Evolutionary conservation across 2,329 filamentous ascomycete species (phyloP), one percentile per base, ranked within the genome.

Genomic region (Alternaria postmessia): DNA sequence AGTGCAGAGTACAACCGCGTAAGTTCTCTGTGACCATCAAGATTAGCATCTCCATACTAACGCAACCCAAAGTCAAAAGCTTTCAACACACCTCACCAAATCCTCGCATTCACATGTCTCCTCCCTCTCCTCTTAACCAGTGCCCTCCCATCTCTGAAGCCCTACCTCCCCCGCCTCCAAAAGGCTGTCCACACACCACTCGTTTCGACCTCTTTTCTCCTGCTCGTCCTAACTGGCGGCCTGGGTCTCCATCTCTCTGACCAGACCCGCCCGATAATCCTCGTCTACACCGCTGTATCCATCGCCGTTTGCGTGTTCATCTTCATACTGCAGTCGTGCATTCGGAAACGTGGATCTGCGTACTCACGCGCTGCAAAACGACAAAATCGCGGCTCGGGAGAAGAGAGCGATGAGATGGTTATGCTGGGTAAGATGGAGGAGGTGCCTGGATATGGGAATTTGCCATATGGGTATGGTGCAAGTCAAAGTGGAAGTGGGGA

Each of bases 41-140:
- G 43, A 7, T 36, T 8, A 1, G n/a, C 5, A 28, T 22, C 7
- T 6, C 32, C 28, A 36, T 52, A 47, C 53, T 59, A 42, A 55
- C 28, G 51, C 0, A 7, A 3, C 12, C 24, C 36, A 41, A 65
- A 82, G 75, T 81, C 80, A 41, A 79, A 79, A 58, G 54, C 69
- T 56, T 83, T 79, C 75, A 76, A 66, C 61, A 78, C 82, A 8
- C 69, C 79, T 4, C 83, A 85, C 69, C 83, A 85, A 62, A 77
- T 84, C 64, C 58, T 83, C 54, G 82, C 82, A 24, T 76, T 84
- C 43, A 47, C 82, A 39, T 47, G 94, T 84, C 59, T 78, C n/a
- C 47, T 67, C n/a, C 74, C 74, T 5, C 66, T 76, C 48, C 57
- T 75, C 14, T 57, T 75, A 7, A 55, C 70, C 3, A 57, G 65